Conservation (phyloP, 257 asterid genomes). For the Scutellaria galericulata region DNA sequence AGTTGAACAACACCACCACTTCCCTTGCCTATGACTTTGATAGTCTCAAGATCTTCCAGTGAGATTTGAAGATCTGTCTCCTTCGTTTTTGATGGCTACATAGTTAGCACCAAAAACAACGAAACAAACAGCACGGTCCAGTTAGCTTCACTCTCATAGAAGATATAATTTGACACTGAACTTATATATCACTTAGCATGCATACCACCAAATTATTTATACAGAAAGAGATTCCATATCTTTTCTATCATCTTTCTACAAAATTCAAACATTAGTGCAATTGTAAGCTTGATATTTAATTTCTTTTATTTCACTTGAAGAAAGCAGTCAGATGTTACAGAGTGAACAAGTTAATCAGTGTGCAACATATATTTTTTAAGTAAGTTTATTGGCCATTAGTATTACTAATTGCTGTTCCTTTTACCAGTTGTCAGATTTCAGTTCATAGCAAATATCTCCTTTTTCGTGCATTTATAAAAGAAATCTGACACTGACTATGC, state of each 20-base stretch:
- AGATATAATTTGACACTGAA: constrained; percentile 14
- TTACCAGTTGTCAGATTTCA: not conserved
- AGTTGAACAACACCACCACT: constrained; percentile 99
- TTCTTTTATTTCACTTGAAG: not conserved
- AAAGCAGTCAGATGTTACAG: constrained; percentile 6
- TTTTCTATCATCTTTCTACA: not conserved
- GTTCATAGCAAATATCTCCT: not conserved
- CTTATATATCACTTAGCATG: constrained; percentile 15
- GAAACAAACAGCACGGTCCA: constrained; percentile 11
- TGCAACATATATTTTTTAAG: not conserved
- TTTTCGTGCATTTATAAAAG: not conserved
- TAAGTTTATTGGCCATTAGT: not conserved
- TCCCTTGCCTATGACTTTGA: constrained; percentile 98
- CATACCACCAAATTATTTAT: not conserved
- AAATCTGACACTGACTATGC: not conserved
- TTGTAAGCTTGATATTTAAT: constrained; percentile 16
- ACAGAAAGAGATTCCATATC: constrained; percentile 22
- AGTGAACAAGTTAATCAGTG: not conserved
- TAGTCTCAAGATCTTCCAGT: constrained; percentile 91
- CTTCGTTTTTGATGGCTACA: constrained; percentile 69
- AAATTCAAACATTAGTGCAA: not conserved
- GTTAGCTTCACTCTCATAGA: constrained; percentile 31
- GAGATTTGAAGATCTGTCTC: constrained; percentile 88
- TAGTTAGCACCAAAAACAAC: constrained; percentile 27
- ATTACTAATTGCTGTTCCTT: not conserved